Base-by-base conservation (phyloP, 2,329 filamentous ascomycete species). In the Diaporthe citri region DNA sequence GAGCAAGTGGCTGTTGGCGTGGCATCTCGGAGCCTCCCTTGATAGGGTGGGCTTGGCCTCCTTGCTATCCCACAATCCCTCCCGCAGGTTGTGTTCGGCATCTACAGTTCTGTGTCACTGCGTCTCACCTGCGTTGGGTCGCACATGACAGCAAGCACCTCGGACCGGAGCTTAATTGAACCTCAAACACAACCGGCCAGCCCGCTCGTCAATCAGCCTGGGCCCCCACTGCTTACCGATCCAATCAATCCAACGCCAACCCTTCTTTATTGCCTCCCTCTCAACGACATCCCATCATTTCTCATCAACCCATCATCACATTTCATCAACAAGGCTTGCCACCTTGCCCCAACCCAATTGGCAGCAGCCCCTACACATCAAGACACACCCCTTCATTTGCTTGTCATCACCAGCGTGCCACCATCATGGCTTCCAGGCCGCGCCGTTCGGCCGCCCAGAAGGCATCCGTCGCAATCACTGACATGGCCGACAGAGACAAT, bases 401-500 rank as follows among this genome's bases (percentile, higher is more conserved):
- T 39, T 43, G 34, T 72, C n/a, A 5, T 52, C 64, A 56, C 46
- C n/a, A 51, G 31, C 22, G 3, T 25, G n/a, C 25, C 51, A 28
- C 17, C 64, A 36, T 74, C 76, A 89, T 89, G 88, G 78, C 86
- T 60, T 84, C 85, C 43, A 86, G 88, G 74, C 88, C 88, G 56
- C 87, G 86, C 74, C 84, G 86, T 78, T 86, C 85, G 60, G 86
- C 86, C 34, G 86, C 86, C 78, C 85, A 87, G 77, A 83, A 82
- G 81, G 86, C 86, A 71, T 86, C 83, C 51, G 82, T 81, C 55
- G 85, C 84, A 77, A 87, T 87, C 74, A 87, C 86, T 87, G 85
- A 87, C 85, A 84, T 88, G 82, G 86, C 85, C 80, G 86, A 88
- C 77, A 87, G 85, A 84, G 86, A 88, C 78, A 82, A 83, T 80